Evolutionary conservation across 495 filamentous ascomycete genomes (phyloP).

Genomic region (Neurospora sp.): DNA sequence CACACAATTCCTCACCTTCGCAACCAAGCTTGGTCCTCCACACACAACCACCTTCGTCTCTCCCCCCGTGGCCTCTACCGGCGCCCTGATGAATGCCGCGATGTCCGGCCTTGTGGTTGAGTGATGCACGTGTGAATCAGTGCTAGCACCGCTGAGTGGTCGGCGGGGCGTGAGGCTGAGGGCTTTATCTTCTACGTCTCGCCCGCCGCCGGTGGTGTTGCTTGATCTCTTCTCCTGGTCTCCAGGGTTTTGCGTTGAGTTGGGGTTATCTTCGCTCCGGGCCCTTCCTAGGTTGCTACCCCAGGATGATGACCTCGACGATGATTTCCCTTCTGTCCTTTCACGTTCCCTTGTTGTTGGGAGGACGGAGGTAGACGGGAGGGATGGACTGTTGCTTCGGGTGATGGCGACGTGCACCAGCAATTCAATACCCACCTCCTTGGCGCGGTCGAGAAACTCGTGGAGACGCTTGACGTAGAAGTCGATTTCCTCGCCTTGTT

Average conservation of each 20-base stretch:
- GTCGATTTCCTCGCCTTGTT: constrained; percentile 52
- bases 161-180: neutral
- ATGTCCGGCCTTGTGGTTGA: constrained; percentile 32
- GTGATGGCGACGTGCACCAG: constrained; percentile 47
- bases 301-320: constrained; percentile 8
- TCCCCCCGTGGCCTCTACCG: constrained; percentile 64
- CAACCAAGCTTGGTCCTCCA: constrained; percentile 57
- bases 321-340: neutral
- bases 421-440: constrained; percentile 35
- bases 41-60: constrained; percentile 81
- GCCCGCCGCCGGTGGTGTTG: constrained; percentile 7
- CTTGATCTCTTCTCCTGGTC: constrained; percentile 15
- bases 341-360: neutral
- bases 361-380: neutral
- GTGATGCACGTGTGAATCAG: constrained; percentile 32
- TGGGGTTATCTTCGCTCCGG: neutral
- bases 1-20: constrained; percentile 55
- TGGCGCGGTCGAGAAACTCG: constrained; percentile 44
- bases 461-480: constrained; percentile 59
- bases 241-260: neutral
- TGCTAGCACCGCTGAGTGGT: constrained; percentile 17
- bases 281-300: constrained; percentile 7
- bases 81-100: constrained; percentile 31
- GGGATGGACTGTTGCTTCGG: constrained; percentile 12
- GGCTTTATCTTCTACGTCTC: constrained; percentile 12